Evolutionary conservation across 768 basidiomycete genomes (phyloP).

Genomic region (Rossbeevera mucosa): DNA sequence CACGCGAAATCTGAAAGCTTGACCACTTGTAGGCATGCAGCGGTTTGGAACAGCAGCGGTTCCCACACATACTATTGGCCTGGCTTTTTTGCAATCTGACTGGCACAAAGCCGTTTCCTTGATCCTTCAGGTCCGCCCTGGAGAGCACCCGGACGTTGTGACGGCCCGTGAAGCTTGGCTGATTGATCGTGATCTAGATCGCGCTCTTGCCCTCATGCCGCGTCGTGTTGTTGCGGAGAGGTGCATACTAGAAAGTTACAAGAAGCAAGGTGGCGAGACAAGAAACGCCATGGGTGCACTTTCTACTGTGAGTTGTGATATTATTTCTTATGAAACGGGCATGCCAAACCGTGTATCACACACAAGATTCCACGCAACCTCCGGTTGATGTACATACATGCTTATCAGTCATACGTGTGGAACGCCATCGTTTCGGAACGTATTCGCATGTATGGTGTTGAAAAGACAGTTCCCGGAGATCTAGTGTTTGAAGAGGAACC

Average conservation of each 20-base stretch:
- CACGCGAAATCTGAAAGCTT: background rate
- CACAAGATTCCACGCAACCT: slow-evolving; percentile 94
- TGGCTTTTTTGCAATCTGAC: slow-evolving; percentile 82
- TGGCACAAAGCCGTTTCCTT: slow-evolving; percentile 86
- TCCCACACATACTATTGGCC: slow-evolving; percentile 91
- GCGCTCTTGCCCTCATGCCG: slow-evolving; percentile 82
- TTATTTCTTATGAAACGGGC: background rate
- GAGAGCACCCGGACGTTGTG: slow-evolving; percentile 90
- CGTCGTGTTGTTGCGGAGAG: slow-evolving; percentile 90
- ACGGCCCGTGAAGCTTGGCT: slow-evolving; percentile 84
- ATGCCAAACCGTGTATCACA: slow-evolving; percentile 2
- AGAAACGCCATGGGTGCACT: slow-evolving; percentile 85
- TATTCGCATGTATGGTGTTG: slow-evolving; percentile 69
- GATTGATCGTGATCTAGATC: slow-evolving; percentile 73
- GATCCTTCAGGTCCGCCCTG: slow-evolving; percentile 76
- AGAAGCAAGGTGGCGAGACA: slow-evolving; percentile 72
- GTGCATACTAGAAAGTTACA: slow-evolving; percentile 85
- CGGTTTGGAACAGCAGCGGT: slow-evolving; percentile 96
- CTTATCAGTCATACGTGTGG: slow-evolving; percentile 98
- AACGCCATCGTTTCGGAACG: slow-evolving; percentile 96
- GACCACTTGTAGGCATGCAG: slow-evolving; percentile 77
- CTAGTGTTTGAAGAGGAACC: slow-evolving; percentile 66
- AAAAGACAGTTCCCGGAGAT: slow-evolving; percentile 79
- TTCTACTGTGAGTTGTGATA: slow-evolving; percentile 55
- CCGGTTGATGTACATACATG: slow-evolving; percentile 96